phyloP scores from a whole-genome alignment of 2,329 filamentous ascomycete species.

The Elsinoe arachidis region DNA sequence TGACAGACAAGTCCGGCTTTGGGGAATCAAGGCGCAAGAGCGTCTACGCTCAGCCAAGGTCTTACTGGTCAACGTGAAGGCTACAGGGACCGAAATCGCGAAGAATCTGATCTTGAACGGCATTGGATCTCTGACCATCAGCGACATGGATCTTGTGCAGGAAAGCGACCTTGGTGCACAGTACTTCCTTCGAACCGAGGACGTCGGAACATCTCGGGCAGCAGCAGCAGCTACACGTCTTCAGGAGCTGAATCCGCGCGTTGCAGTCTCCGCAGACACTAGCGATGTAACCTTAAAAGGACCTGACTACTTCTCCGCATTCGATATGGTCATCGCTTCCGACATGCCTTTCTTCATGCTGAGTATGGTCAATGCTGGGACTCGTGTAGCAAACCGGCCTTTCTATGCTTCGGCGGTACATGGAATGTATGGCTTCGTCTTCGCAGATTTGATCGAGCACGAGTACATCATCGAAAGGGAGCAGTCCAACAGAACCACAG shows the following conservation, averaged over 20 bases:
- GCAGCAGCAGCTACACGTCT: conserved; percentile 70
- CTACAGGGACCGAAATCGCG: conserved; percentile 85
- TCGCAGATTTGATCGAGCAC: conserved; percentile 84
- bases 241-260: conserved; percentile 80
- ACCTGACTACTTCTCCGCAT: conserved; percentile 66
- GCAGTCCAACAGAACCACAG: conserved; percentile 60
- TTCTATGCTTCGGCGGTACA: conserved; percentile 87
- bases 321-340: conserved; percentile 82
- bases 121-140: conserved; percentile 78
- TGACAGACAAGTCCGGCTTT: conserved; percentile 92
- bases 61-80: conserved; percentile 78
- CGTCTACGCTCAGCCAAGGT: conserved; percentile 77
- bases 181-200: conserved; percentile 65
- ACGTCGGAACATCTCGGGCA: conserved; percentile 74
- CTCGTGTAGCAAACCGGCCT: conserved; percentile 64
- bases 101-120: conserved; percentile 96
- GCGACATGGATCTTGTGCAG: conserved; percentile 67
- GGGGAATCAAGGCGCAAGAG: conserved; percentile 92
- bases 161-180: conserved; percentile 63
- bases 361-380: conserved; percentile 74
- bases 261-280: conserved; percentile 61
- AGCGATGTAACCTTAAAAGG: conserved; percentile 58
- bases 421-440: conserved; percentile 90
- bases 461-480: conserved; percentile 82
- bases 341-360: conserved; percentile 70